These are phyloP conservation scores for Cladosporium sp. DNA, from an alignment of 2,329 filamentous ascomycete species.

Conservation along the genomic window DNA sequence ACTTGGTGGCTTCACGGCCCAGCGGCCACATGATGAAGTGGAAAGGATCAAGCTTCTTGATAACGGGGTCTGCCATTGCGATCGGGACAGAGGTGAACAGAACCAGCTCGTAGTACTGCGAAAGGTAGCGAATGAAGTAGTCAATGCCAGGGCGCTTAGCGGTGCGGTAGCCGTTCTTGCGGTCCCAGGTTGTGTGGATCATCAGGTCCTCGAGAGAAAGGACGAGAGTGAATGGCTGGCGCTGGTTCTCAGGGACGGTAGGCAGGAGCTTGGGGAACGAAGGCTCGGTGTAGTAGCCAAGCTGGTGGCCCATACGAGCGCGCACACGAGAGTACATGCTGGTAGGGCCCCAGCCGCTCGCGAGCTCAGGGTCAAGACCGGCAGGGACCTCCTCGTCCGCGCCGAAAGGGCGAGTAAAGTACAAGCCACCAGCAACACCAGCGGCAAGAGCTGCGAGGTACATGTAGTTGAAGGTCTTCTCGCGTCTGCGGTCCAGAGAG, in stretches of 20 bases:
- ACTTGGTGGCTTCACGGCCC: conserved; percentile 94
- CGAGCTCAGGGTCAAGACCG: conserved; percentile 56
- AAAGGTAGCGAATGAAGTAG: conserved; percentile 95
- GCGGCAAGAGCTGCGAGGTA: conserved; percentile 63
- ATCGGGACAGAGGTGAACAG: conserved; percentile 90
- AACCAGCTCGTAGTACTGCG: conserved; percentile 96
- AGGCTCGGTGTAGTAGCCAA: conserved; percentile 94
- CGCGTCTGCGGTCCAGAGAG: conserved; percentile 80
- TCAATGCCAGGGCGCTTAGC: conserved; percentile 94
- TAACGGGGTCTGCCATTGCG: conserved; percentile 79
- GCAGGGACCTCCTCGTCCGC: conserved; percentile 70
- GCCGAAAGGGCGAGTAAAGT: conserved; percentile 87
- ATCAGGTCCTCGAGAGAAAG: conserved; percentile 91
- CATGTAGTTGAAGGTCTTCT: conserved; percentile 72
- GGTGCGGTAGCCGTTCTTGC: conserved; percentile 91
- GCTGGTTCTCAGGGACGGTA: conserved; percentile 72
- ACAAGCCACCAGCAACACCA: conserved; percentile 62
- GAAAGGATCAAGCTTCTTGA: conserved; percentile 93
- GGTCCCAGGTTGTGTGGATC: conserved; percentile 90
- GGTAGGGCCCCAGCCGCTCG: conserved; percentile 73
- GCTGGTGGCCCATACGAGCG: conserved; percentile 71
- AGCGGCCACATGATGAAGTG: conserved; percentile 93
- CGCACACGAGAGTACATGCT: conserved; percentile 80
- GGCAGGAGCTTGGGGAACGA: conserved; percentile 91
- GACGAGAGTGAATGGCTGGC: conserved; percentile 88